Evolutionary conservation across 257 asterid species (phyloP).

Genomic region (Jaltomata sinuosa): DNA sequence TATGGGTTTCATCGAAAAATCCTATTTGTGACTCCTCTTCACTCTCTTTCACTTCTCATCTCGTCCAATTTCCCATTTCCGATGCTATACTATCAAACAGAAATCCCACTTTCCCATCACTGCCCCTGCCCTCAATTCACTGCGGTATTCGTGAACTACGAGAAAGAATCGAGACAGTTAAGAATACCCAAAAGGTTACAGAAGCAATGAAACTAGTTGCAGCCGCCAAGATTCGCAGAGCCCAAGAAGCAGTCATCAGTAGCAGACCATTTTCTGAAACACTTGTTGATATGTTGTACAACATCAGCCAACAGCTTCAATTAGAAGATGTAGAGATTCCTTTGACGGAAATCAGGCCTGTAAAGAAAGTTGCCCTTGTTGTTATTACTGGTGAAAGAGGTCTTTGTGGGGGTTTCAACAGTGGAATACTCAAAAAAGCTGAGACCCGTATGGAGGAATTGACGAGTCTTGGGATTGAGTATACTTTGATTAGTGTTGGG

Average conservation of each 20-base stretch:
- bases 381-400: conserved; percentile 64
- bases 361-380: conserved; percentile 48
- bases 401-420: conserved; percentile 72
- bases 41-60: background rate
- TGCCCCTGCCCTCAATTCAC: conserved; percentile 12
- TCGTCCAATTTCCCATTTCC: background rate
- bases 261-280: conserved; percentile 60
- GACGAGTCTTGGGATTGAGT: conserved; percentile 35
- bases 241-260: conserved; percentile 64
- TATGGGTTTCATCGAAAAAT: no score
- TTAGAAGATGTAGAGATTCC: conserved; percentile 54
- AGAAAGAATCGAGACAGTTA: conserved; percentile 50
- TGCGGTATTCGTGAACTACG: conserved; percentile 46
- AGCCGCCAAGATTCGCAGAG: conserved; percentile 65
- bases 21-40: no score
- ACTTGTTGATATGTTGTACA: conserved; percentile 35
- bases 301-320: conserved; percentile 47
- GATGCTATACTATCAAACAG: background rate
- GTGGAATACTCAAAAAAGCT: conserved; percentile 35
- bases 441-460: conserved; percentile 44
- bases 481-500: conserved; percentile 49
- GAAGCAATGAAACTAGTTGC: conserved; percentile 75
- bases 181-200: conserved; percentile 53
- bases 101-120: background rate
- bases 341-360: conserved; percentile 47